Evolutionary conservation across 1,139 yeast species (phyloP), one percentile per base, ranked within the genome.

Genomic region (Candida tropicalis): DNA sequence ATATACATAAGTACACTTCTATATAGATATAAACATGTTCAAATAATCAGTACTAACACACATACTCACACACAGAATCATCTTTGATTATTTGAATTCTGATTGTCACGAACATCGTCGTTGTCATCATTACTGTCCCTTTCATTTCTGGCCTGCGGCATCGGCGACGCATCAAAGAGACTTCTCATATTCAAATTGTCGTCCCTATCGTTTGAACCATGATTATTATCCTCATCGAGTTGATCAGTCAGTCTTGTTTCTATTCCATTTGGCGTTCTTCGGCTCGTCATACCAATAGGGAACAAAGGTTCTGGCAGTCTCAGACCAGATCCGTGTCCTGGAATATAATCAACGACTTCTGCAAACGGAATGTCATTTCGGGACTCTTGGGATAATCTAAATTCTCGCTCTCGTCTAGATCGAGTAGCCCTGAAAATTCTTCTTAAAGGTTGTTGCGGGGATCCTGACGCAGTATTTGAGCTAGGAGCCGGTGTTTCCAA

Each of bases 261-360:
- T 2, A 79, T 77, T 0, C 84, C 84, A 41, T 56, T 53, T 1
- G 67, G 58, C 0, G 79, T 74, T 53, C 85, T 62, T 52, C 79
- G 66, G 50, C 84, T 78, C 2, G 75, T 62, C 16, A 80, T 76
- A 0, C 84, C 84, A 3, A 71, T 55, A 0, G 79, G 76, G 50
- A 75, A 77, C 44, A 73, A 51, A 2, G 66, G 54, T 22, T 59
- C 56, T 9, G 50, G 39, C 32, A 46, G 37, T 50, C 35, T 23
- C 15, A 27, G 32, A 20, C 26, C 29, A 9, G 27, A 27, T 4
- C 34, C 18, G 38, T 41, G 52, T 42, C 63, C 50, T 28, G 60
- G 51, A 25, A 60, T 49, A 45, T 59, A 63, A 16, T 63, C 56
- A 31, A 65, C 49, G 15, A 65, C 54, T 48, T 60, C 59, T 5